Percentiles rank a stretch among this genome's conserved stretches.
These are phyloP conservation scores for Eucalyptus virginea DNA, from an alignment of 345 rosid species.

Conservation along the genomic window DNA sequence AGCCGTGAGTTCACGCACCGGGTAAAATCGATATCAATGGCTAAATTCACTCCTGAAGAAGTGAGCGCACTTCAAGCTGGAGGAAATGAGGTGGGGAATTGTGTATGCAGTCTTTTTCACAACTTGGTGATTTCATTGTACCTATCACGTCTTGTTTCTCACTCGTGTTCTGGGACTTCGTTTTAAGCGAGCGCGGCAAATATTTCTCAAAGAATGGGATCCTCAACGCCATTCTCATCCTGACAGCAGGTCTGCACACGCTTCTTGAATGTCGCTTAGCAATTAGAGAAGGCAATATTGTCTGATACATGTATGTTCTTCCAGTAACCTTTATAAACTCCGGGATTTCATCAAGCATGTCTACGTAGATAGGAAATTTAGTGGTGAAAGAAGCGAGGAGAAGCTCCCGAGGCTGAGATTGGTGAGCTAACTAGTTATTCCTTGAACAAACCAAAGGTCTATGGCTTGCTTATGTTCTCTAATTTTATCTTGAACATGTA, in stretches of 20 bases:
- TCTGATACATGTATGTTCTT: conserved; percentile 10
- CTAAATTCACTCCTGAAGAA: too few relatives aligned
- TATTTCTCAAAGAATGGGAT: conserved; percentile 73
- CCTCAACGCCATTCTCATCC: conserved; percentile 56
- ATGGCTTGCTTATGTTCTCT: neutral
- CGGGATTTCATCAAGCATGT: conserved; percentile 78
- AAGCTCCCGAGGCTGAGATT: conserved; percentile 28
- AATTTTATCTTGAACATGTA: neutral
- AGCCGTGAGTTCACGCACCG: too few relatives aligned
- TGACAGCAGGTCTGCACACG: conserved; percentile 53
- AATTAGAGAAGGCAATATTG: neutral
- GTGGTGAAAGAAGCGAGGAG: conserved; percentile 27
- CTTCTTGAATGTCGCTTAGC: neutral
- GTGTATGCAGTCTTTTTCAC: too few relatives aligned
- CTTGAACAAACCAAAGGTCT: neutral
- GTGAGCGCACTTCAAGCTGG: too few relatives aligned
- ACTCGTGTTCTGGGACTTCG: neutral
- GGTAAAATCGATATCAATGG: too few relatives aligned
- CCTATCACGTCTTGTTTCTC: too few relatives aligned
- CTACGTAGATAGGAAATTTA: conserved; percentile 63
- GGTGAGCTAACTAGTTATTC: conserved; percentile 18
- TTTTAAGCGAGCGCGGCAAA: conserved; percentile 53
- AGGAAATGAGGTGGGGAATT: too few relatives aligned
- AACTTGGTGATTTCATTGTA: too few relatives aligned
- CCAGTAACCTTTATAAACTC: conserved; percentile 59